Conservation (phyloP, 139 green algal genomes). For the Trebouxia sp. region DNA sequence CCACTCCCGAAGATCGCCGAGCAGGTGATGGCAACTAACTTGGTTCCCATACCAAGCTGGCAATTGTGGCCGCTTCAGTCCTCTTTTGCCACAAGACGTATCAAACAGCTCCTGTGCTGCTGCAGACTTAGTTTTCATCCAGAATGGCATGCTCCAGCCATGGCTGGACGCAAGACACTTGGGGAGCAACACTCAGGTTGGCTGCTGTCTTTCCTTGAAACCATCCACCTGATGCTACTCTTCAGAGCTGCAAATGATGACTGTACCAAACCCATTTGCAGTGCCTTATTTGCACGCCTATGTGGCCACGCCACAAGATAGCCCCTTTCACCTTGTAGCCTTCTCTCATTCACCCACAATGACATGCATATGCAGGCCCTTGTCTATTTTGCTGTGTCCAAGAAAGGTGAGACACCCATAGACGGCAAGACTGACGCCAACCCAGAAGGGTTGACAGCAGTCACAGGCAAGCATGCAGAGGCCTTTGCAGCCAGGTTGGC, state of each 20-base stretch:
- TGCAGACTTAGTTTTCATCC: constrained; percentile 97
- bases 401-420: constrained; percentile 84
- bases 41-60: background rate
- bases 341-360: too few species aligned
- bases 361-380: constrained; percentile 70
- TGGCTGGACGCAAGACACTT: constrained; percentile 87
- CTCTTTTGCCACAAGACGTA: background rate
- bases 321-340: too few species aligned
- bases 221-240: too few species aligned
- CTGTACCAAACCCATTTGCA: too few species aligned
- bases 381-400: constrained; percentile 98
- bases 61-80: background rate
- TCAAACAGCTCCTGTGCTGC: background rate
- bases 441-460: constrained; percentile 94
- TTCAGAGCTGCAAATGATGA: too few species aligned
- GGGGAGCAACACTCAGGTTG: constrained; percentile 88
- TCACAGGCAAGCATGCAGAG: constrained; percentile 81
- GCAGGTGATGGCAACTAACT: constrained; percentile 38
- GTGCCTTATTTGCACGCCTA: too few species aligned
- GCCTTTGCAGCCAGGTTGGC: constrained; percentile 78
- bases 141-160: constrained; percentile 98
- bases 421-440: constrained; percentile 96
- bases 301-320: too few species aligned
- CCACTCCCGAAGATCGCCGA: constrained; percentile 62
- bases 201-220: too few species aligned